Evolutionary conservation across 164 flowering plant genomes (phyloP).

Genomic region (Saururus chinensis): DNA sequence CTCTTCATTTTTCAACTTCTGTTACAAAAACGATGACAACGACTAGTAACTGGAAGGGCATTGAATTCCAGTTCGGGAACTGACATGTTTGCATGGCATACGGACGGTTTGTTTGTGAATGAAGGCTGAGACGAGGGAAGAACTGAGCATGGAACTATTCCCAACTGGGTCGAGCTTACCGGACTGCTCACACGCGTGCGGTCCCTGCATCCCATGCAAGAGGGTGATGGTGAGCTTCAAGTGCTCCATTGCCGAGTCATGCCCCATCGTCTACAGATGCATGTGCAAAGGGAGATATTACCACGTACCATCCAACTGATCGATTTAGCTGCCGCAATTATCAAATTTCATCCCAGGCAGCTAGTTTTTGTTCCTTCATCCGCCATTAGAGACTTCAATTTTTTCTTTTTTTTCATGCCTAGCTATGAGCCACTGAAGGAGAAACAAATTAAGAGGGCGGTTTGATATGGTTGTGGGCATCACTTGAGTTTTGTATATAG

Average conservation of each 20-base stretch:
- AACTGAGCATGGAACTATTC: conserved; percentile 29
- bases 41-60: background rate
- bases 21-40: background rate
- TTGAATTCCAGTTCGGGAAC: too few relatives aligned
- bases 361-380: too few relatives aligned
- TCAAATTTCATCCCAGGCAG: too few relatives aligned
- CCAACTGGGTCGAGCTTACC: conserved; percentile 76
- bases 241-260: conserved; percentile 59
- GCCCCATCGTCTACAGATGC: conserved; percentile 74
- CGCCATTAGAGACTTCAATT: too few relatives aligned
- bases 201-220: conserved; percentile 73
- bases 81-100: background rate
- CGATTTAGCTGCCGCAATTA: too few relatives aligned
- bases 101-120: background rate
- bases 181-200: conserved; percentile 79
- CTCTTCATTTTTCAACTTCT: too few relatives aligned
- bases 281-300: conserved; percentile 42
- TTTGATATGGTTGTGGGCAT: too few relatives aligned
- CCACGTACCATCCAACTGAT: conserved; percentile 42
- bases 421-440: too few relatives aligned
- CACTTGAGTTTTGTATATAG: too few relatives aligned
- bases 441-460: too few relatives aligned
- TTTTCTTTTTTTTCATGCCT: too few relatives aligned
- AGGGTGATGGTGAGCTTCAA: conserved; percentile 77
- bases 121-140: conserved; percentile 25